Evolutionary conservation across 2,329 filamentous ascomycete species (phyloP).

Genomic region (Grosmannia penicillata): DNA sequence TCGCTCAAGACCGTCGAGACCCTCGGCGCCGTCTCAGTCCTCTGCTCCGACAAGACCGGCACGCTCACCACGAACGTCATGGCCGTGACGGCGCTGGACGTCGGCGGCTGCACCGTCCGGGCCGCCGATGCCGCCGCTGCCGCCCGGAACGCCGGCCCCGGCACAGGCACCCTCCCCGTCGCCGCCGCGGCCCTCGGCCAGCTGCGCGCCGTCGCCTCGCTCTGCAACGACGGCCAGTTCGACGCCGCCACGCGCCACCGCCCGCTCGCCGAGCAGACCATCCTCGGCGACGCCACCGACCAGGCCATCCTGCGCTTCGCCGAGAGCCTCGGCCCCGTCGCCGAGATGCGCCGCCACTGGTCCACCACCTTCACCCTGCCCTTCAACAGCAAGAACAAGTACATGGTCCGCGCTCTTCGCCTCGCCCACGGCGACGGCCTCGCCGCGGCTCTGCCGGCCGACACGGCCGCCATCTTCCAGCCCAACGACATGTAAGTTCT

Average conservation of each 20-base stretch:
- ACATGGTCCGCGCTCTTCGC: constrained; percentile 52
- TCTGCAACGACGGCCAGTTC: constrained; percentile 66
- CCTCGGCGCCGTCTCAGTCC: constrained; percentile 55
- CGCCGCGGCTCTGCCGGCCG: constrained; percentile 20
- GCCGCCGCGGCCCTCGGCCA: constrained; percentile 31
- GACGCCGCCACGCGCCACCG: constrained; percentile 47
- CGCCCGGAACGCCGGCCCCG: no score
- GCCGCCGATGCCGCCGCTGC: constrained; percentile 35
- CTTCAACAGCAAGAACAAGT: constrained; percentile 78
- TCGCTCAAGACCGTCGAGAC: constrained; percentile 68
- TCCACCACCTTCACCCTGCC: constrained; percentile 51
- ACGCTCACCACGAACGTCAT: constrained; percentile 59
- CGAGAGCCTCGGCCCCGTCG: constrained; percentile 45
- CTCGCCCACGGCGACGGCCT: constrained; percentile 23
- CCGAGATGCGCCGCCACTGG: constrained; percentile 47
- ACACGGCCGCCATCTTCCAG: constrained; percentile 20
- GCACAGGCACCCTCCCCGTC: constrained; percentile 4
- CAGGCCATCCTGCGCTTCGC: constrained; percentile 60
- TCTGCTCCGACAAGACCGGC: constrained; percentile 67
- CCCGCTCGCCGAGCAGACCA: constrained; percentile 44
- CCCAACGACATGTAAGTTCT: constrained; percentile 21
- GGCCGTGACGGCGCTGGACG: constrained; percentile 54
- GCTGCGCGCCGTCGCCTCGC: constrained; percentile 43
- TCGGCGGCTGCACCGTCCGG: constrained; percentile 38
- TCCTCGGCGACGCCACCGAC: constrained; percentile 66